Evolutionary conservation across 2,329 filamentous ascomycete genomes (phyloP).

Genomic region (Botrytis cinerea): DNA sequence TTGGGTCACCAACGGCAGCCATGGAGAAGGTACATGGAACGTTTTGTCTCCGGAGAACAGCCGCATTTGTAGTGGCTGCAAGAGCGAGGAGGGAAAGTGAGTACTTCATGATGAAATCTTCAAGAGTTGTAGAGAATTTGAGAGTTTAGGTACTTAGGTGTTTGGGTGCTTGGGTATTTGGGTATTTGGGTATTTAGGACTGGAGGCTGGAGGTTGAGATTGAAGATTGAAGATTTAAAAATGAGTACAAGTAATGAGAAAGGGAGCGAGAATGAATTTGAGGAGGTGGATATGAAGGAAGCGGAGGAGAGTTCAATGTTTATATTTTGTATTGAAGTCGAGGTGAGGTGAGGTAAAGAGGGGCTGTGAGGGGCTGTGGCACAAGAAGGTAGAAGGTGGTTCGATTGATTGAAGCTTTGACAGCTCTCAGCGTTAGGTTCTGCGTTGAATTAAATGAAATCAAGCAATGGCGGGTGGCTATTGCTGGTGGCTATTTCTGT

Average conservation of each 20-base stretch:
- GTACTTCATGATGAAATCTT: constrained; percentile 25
- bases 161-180: not conserved
- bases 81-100: constrained; percentile 24
- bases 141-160: not conserved
- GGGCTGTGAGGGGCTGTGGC: not conserved
- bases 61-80: constrained; percentile 27
- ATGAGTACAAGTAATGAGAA: constrained; percentile 1
- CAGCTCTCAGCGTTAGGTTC: not conserved
- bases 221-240: constrained; percentile 10
- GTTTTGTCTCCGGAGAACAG: constrained; percentile 30
- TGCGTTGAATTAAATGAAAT: not conserved
- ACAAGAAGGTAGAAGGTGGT: not conserved
- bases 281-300: constrained; percentile 1
- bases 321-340: not conserved
- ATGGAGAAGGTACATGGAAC: constrained; percentile 37
- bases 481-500: not conserved
- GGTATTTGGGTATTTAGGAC: not conserved
- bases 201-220: not conserved
- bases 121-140: not conserved
- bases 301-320: not conserved
- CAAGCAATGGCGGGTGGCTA: not conserved
- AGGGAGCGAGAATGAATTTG: not conserved
- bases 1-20: constrained; percentile 32
- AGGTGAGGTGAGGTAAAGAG: not conserved
- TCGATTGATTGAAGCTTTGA: constrained; percentile 4